Base-by-base conservation (phyloP, 176 grass and related monocot genomes). In the Eleusine indica region DNA sequence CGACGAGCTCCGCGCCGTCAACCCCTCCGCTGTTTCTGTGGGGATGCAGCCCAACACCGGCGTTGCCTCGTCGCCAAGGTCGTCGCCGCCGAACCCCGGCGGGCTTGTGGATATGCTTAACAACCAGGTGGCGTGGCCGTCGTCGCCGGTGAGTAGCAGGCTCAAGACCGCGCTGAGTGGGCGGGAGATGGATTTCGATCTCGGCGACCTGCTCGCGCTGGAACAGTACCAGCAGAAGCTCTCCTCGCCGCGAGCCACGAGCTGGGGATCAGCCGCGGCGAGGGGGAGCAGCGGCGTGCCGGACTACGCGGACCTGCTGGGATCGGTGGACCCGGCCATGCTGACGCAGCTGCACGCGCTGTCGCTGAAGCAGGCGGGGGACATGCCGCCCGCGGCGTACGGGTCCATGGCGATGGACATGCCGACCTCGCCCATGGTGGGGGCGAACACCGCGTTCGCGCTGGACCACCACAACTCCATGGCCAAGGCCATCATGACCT, bases 151-250 rank as follows among this genome's bases (percentile, higher is more conserved):
- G 19, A 83, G 83, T 69, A 83, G 76, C 73, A 74, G 92, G 77
- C 81, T 97, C 32, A 94, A 92, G 77, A 89, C 92, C 40, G 85
- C 95, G 30, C 65, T 95, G 14, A 85, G 88, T 41, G 87, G 79
- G 13, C 62, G 94, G 66, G 92, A 97, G 49, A 63, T 92, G 9
- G 94, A 94, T 58, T 84, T 94, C 39, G 89, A 97, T 32, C 81
- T 97, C 22, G 44, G 44, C 8, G 89, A 97, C 71, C 74, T 92
- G 76, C 85, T 97, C 39, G 86, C 86, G 28, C 85, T 91, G 19
- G 95, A 97, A 78, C 92, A 91, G 84, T 97, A 94, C 90, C 84
- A 92, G 72, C 95, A 97, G 82, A 93, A 93, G 81, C 82, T 94
- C 4, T 85, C 92, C 4, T 91, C 95, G 37, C 95, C 92, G 1